Evolutionary conservation across 163 green algal species (phyloP), one percentile per base, ranked within the genome.

Genomic region (Trebouxia gelatinosa): DNA sequence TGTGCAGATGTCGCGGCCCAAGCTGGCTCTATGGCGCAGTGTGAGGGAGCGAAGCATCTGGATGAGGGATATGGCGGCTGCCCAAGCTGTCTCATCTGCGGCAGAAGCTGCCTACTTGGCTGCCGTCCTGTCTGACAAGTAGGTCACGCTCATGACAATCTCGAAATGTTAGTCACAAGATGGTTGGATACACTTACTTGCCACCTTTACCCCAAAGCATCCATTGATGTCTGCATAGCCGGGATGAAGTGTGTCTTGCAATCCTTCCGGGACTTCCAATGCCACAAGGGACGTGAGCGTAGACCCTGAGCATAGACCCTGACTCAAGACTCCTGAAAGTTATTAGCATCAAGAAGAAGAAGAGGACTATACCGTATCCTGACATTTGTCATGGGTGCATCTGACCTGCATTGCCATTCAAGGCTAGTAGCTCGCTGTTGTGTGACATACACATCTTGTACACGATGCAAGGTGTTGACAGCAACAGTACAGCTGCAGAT

Each of bases 121-220:
- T 23, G 62, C 64, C 13, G 64, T 81, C 31, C 62, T 81, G 6
- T 74, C 62, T 61, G 76, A 81, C 76, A 74, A 70, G 76, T 81
- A n/a, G 67, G 61, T 29, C 39, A 29, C 26, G 5, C 11, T 39
- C 29, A 5, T 39, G 4, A 40, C 46, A 9, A 3, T 29, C 26
- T 32, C 21, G 21, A 28, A 3, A 66, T 19, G 5, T 26, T 37
- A 35, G 57, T 17, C 26, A 35, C 57, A 37, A 26, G 21, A 35
- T 48, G 61, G n/a, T n/a, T n/a, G n/a, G n/a, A n/a, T n/a, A n/a
- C 11, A 16, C n/a, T 70, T 29, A 4, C 32, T 40, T 26, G 26
- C 26, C 57, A 37, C 57, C 31, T 19, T 23, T 28, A 23, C 48
- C 23, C 19, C 19, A 23, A 19, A 59, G 48, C 48, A 11, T 26